A percentile compares a stretch with the other conserved stretches of the same genome.
These are phyloP conservation scores for Sporothrix euskadiensis DNA, from an alignment of 2,329 filamentous ascomycete species.

Conservation along the genomic window DNA sequence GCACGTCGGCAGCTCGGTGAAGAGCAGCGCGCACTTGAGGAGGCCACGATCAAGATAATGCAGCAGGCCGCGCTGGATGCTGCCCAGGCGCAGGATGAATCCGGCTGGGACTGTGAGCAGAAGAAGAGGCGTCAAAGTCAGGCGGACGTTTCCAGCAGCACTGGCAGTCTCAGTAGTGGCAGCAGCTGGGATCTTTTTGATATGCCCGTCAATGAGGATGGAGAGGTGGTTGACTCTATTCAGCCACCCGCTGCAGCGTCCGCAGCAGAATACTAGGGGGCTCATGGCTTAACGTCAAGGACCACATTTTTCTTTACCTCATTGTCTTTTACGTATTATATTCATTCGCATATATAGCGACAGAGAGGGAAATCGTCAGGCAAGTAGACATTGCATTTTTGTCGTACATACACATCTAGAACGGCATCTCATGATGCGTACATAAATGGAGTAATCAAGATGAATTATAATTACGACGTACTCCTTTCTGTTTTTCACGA, in stretches of 20 bases:
- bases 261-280: neutral
- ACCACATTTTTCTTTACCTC: neutral
- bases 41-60: constrained; percentile 38
- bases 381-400: neutral
- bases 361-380: neutral
- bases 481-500: neutral
- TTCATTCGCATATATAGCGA: constrained; percentile 1
- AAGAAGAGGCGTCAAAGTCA: neutral
- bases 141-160: neutral
- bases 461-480: neutral
- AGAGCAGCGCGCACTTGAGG: constrained; percentile 34
- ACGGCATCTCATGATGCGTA: neutral
- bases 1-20: constrained; percentile 32
- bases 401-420: neutral
- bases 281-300: neutral
- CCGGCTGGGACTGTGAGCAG: constrained; percentile 26
- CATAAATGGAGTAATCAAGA: neutral
- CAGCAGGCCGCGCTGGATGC: constrained; percentile 38
- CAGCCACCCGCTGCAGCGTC: neutral
- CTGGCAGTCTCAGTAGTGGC: neutral
- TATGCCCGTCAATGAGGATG: constrained; percentile 14
- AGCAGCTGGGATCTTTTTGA: constrained; percentile 23
- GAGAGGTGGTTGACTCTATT: neutral
- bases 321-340: neutral
- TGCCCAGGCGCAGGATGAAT: constrained; percentile 33